A percentile compares a stretch with the other conserved stretches of the same genome.
Conservation (phyloP, 164 flowering plant species). For the Sextonia rubra region DNA sequence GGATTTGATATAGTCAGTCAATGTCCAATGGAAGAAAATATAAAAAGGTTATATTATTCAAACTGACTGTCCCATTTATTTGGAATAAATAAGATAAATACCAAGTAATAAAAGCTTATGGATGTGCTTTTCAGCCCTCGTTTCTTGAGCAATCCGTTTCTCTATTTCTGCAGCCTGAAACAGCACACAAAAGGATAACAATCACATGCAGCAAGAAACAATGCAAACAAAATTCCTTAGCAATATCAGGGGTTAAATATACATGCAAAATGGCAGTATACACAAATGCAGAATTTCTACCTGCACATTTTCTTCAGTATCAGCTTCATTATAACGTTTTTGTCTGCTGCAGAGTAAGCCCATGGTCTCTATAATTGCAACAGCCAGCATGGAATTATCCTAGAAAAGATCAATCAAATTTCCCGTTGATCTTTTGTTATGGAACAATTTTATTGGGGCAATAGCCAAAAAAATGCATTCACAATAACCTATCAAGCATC, state of each 20-base stretch:
- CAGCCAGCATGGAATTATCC: conserved; percentile 49
- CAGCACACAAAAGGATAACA: conserved; percentile 3
- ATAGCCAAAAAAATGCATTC: not conserved
- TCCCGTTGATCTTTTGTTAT: not conserved
- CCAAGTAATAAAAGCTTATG: conserved; percentile 92
- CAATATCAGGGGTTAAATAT: not conserved
- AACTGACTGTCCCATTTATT: not conserved
- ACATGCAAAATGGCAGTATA: not conserved
- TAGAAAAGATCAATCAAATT: conserved; percentile 15
- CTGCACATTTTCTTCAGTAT: conserved; percentile 79
- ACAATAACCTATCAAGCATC: conserved; percentile 6
- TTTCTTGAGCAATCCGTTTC: conserved; percentile 88
- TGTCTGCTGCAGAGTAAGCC: conserved; percentile 85
- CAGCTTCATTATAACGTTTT: conserved; percentile 46
- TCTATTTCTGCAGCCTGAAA: conserved; percentile 91
- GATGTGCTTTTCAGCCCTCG: conserved; percentile 91
- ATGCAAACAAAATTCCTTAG: not conserved
- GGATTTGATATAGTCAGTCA: not conserved
- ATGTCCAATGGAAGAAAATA: not conserved
- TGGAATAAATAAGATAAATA: conserved; percentile 19
- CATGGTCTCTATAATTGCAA: conserved; percentile 44
- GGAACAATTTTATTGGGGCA: not conserved
- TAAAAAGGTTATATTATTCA: not conserved
- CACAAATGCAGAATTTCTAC: conserved; percentile 24
- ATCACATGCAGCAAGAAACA: not conserved